phyloP scores from a whole-genome alignment of 2,329 filamentous ascomycete genomes.

The Xylaria digitata region DNA sequence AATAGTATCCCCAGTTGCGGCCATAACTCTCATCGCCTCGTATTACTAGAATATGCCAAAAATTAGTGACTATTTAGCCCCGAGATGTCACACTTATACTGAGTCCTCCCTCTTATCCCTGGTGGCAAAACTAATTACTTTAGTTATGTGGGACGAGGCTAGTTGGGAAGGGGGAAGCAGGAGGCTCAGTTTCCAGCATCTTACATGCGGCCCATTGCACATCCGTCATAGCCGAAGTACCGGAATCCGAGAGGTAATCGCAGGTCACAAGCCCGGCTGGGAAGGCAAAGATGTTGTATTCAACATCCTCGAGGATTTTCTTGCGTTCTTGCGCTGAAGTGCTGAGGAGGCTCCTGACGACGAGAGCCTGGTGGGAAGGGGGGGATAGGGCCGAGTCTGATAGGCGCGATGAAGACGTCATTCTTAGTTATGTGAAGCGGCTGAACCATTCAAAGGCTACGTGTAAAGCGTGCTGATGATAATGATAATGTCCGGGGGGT shows the following conservation, averaged over 20 bases:
- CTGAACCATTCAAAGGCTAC: no score
- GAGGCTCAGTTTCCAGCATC: neutral
- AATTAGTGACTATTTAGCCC: slow-evolving; percentile 4
- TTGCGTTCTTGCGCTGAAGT: slow-evolving; percentile 25
- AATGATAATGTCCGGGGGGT: no score
- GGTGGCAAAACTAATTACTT: no score
- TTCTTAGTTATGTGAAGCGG: no score
- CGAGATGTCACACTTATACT: neutral
- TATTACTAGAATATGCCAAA: slow-evolving; percentile 36
- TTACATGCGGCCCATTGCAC: slow-evolving; percentile 45
- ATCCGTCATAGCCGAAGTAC: slow-evolving; percentile 47
- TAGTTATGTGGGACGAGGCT: neutral
- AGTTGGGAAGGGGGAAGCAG: neutral
- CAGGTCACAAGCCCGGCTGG: slow-evolving; percentile 41
- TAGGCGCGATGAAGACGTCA: no score
- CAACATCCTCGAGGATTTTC: slow-evolving; percentile 35
- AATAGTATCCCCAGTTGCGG: slow-evolving; percentile 45
- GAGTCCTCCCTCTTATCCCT: neutral
- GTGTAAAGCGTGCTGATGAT: no score
- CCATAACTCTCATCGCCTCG: slow-evolving; percentile 47
- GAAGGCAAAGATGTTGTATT: slow-evolving; percentile 38
- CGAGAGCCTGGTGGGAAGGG: slow-evolving; percentile 31
- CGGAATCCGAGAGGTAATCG: slow-evolving; percentile 45
- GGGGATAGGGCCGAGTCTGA: slow-evolving; percentile 3
- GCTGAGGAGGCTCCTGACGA: slow-evolving; percentile 26